A percentile compares a stretch with the other conserved stretches of the same genome.
phyloP scores from a whole-genome alignment of 345 rosid genomes.

The Euclidium syriacum region DNA sequence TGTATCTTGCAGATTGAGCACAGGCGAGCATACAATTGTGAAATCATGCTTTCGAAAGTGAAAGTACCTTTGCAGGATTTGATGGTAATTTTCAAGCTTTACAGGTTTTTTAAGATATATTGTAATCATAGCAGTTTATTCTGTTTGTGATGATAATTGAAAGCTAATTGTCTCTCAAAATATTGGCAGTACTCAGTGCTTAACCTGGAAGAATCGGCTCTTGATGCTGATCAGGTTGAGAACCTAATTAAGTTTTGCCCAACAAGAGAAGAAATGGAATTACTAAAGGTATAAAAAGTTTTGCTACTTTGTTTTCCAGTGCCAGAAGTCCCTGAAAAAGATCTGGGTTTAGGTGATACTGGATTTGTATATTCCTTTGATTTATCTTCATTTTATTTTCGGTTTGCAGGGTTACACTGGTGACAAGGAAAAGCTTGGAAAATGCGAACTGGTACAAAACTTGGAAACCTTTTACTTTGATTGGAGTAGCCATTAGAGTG shows the following conservation, averaged over 20 bases:
- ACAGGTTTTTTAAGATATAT: constrained; percentile 18
- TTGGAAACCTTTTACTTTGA: not conserved
- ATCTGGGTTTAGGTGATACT: constrained; percentile 12
- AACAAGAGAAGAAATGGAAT: constrained; percentile 90
- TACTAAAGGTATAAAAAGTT: constrained; percentile 55
- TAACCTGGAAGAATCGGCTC: constrained; percentile 68
- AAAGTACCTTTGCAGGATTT: constrained; percentile 78
- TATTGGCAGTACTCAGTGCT: constrained; percentile 64
- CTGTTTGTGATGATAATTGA: not conserved
- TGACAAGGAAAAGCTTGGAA: constrained; percentile 82
- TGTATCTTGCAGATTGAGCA: constrained; percentile 66
- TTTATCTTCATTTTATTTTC: constrained; percentile 1
- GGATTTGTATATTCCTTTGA: not conserved
- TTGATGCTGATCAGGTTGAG: constrained; percentile 87
- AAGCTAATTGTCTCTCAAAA: constrained; percentile 19
- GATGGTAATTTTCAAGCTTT: constrained; percentile 49
- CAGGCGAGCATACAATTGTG: constrained; percentile 93
- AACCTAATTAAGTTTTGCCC: constrained; percentile 89
- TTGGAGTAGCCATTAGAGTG: constrained; percentile 5
- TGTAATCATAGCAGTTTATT: constrained; percentile 2
- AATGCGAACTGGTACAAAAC: constrained; percentile 71
- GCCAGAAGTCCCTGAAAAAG: not conserved
- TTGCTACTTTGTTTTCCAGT: not conserved
- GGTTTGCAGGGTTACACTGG: constrained; percentile 69
- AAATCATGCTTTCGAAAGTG: constrained; percentile 98